phyloP scores from a whole-genome alignment of 73 alveolate genomes.

The Paramecium tetraurelia region DNA sequence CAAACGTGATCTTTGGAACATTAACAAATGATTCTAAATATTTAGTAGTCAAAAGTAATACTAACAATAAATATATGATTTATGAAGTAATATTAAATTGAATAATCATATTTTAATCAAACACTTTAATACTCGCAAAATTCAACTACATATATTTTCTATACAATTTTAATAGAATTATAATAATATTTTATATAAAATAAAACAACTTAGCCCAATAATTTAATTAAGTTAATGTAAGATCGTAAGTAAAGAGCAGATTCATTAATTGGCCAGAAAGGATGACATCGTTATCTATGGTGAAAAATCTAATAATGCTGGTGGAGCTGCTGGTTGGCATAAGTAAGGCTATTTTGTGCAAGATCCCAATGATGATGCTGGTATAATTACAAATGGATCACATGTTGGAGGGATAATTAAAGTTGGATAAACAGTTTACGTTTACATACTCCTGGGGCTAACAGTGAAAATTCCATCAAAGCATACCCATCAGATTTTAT shows the following conservation, averaged over 20 bases:
- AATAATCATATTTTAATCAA: too few relatives aligned
- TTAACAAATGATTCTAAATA: background rate
- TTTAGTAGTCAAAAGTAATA: background rate
- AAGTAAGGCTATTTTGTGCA: background rate
- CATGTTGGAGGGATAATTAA: background rate
- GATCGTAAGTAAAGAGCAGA: background rate
- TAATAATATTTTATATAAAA: too few relatives aligned
- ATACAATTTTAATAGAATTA: too few relatives aligned
- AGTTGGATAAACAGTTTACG: background rate
- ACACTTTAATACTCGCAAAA: too few relatives aligned
- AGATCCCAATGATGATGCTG: background rate
- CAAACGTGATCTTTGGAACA: background rate
- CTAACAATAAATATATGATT: background rate
- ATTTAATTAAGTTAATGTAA: background rate
- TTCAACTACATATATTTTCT: too few relatives aligned
- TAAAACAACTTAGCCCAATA: too few relatives aligned
- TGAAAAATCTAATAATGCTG: background rate
- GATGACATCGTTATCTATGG: background rate
- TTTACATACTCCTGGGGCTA: background rate
- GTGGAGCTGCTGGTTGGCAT: background rate
- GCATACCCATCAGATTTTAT: background rate
- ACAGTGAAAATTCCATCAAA: background rate
- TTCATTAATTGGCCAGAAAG: background rate
- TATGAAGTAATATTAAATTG: background rate
- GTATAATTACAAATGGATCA: background rate